Conservation (phyloP, 2,329 filamentous ascomycete species). For the Hypoxylon sp. region DNA sequence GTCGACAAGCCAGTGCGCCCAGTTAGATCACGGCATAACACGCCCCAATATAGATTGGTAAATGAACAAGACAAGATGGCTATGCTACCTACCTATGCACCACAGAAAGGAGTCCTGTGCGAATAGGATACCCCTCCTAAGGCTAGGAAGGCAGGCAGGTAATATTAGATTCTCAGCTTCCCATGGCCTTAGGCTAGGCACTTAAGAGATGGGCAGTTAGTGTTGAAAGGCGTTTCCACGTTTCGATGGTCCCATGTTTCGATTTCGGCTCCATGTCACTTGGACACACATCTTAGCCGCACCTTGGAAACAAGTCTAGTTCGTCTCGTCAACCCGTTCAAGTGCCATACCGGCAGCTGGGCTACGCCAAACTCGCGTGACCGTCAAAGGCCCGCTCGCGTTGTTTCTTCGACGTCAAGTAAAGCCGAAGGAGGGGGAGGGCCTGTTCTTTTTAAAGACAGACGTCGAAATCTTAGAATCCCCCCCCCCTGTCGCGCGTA, state of each 20-base stretch:
- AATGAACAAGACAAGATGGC: too few species aligned
- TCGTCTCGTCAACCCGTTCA: constrained; percentile 4
- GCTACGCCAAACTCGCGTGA: background rate
- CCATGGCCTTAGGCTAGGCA: too few species aligned
- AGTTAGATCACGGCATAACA: background rate
- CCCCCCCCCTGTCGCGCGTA: constrained; percentile 16
- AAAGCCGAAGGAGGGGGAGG: constrained; percentile 6
- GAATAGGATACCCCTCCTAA: too few species aligned
- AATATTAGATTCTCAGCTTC: too few species aligned
- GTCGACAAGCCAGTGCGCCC: constrained; percentile 14
- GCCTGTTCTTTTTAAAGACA: constrained; percentile 20
- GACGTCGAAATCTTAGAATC: constrained; percentile 4
- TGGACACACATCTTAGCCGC: background rate
- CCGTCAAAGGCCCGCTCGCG: background rate
- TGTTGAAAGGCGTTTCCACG: background rate
- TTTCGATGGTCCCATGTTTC: background rate
- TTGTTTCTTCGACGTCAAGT: constrained; percentile 18
- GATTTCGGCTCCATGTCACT: background rate
- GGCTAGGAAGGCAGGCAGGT: too few species aligned
- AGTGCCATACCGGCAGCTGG: constrained; percentile 12
- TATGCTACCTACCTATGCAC: too few species aligned
- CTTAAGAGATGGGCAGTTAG: too few species aligned
- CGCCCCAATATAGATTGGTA: too few species aligned
- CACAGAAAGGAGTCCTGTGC: too few species aligned
- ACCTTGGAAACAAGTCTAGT: constrained; percentile 6